Percentiles rank a stretch among this genome's conserved stretches.
These are phyloP conservation scores for Colletotrichum paranaense DNA, from an alignment of 2,329 filamentous ascomycete species.

Conservation along the genomic window DNA sequence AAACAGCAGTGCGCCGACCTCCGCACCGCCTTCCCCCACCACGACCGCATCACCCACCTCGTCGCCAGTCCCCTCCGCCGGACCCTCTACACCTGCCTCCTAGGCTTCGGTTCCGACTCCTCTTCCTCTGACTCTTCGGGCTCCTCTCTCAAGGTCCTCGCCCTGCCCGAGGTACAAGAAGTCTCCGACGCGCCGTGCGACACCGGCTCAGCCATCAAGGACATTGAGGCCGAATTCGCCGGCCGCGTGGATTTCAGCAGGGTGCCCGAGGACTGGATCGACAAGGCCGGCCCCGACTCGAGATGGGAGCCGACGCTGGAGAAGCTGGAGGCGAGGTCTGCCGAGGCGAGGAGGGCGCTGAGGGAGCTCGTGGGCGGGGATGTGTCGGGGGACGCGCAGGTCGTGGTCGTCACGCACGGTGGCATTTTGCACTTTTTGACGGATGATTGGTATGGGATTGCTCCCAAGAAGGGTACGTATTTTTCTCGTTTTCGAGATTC, in stretches of 20 bases:
- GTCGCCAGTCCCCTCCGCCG: slow-evolving; percentile 84
- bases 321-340: slow-evolving; percentile 71
- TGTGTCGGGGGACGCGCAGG: slow-evolving; percentile 63
- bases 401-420: slow-evolving; percentile 85
- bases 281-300: slow-evolving; percentile 62
- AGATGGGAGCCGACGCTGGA: slow-evolving; percentile 58
- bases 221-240: slow-evolving; percentile 71
- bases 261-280: slow-evolving; percentile 77
- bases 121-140: slow-evolving; percentile 35
- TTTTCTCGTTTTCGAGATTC: not conserved
- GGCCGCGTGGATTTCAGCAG: slow-evolving; percentile 70
- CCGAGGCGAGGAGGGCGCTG: slow-evolving; percentile 70
- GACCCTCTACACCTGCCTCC: slow-evolving; percentile 81
- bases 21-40: slow-evolving; percentile 70
- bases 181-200: slow-evolving; percentile 81
- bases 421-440: slow-evolving; percentile 88
- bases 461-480: slow-evolving; percentile 52
- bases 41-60: slow-evolving; percentile 74
- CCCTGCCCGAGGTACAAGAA: slow-evolving; percentile 83
- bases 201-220: slow-evolving; percentile 69
- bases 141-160: slow-evolving; percentile 59
- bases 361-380: slow-evolving; percentile 56
- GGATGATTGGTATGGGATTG: slow-evolving; percentile 78
- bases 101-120: slow-evolving; percentile 71
- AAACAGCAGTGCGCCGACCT: slow-evolving; percentile 78